Conservation (phyloP, 2,329 filamentous ascomycete species). For the Hypoxylon sp. region DNA sequence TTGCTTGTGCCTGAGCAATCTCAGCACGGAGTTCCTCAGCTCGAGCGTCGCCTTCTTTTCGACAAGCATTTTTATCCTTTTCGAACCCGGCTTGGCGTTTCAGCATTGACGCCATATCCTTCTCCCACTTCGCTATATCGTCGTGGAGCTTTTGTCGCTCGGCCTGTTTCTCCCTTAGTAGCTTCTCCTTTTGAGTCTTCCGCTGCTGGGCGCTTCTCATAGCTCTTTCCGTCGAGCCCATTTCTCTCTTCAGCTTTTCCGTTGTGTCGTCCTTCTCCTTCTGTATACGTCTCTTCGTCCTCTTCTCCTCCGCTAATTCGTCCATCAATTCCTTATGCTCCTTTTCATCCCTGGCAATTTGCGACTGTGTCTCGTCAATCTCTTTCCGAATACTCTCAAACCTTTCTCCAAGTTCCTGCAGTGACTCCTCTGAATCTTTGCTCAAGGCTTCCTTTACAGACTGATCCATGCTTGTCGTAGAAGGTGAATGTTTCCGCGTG, state of each 20-base stretch:
- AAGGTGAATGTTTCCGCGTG: slow-evolving; percentile 83
- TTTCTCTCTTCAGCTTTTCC: slow-evolving; percentile 84
- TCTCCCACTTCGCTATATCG: slow-evolving; percentile 77
- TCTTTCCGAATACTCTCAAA: slow-evolving; percentile 87
- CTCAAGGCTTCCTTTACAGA: slow-evolving; percentile 61
- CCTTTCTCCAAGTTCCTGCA: slow-evolving; percentile 84
- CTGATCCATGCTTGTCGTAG: slow-evolving; percentile 71
- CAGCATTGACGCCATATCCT: slow-evolving; percentile 73
- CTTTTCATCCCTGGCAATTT: slow-evolving; percentile 79
- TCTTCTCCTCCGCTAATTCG: slow-evolving; percentile 82
- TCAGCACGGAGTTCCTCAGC: slow-evolving; percentile 68
- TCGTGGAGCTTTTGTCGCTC: slow-evolving; percentile 80
- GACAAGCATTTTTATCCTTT: slow-evolving; percentile 66
- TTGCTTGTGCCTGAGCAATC: slow-evolving; percentile 74
- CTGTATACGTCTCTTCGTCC: slow-evolving; percentile 81
- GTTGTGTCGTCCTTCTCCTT: slow-evolving; percentile 95
- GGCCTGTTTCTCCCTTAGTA: slow-evolving; percentile 76
- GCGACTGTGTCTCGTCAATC: slow-evolving; percentile 81
- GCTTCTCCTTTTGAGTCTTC: slow-evolving; percentile 82
- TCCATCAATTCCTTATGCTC: slow-evolving; percentile 77
- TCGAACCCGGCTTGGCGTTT: slow-evolving; percentile 69
- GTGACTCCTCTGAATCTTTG: slow-evolving; percentile 74
- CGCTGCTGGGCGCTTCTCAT: slow-evolving; percentile 86
- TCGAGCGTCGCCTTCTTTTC: slow-evolving; percentile 67
- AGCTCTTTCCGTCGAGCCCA: slow-evolving; percentile 83